phyloP scores from a whole-genome alignment of 805 yeast species.

The Hanseniaspora jakobsenii region DNA sequence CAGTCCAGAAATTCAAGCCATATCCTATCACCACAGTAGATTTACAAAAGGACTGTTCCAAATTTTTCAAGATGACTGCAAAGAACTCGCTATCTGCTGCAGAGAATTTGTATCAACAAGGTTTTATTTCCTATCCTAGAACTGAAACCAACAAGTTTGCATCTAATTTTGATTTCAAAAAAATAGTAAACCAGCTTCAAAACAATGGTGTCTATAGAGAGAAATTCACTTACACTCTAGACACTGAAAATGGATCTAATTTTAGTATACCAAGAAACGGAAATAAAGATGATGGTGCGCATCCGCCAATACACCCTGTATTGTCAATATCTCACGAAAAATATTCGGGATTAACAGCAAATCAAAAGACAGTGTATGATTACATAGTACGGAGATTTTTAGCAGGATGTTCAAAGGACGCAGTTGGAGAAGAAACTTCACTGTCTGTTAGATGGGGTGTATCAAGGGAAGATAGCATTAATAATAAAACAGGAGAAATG shows the following conservation, averaged over 20 bases:
- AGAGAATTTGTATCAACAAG: conserved; percentile 72
- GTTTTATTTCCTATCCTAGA: conserved; percentile 88
- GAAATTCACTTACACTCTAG: conserved; percentile 27
- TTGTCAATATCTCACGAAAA: conserved; percentile 25
- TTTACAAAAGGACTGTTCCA: conserved; percentile 74
- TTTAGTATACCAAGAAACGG: conserved; percentile 69
- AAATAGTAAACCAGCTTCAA: conserved; percentile 49
- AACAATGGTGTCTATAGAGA: conserved; percentile 50
- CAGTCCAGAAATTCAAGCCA: conserved; percentile 52
- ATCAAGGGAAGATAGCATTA: not conserved
- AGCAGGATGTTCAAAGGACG: conserved; percentile 88
- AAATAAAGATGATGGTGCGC: conserved; percentile 81
- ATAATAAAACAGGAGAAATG: conserved; percentile 34
- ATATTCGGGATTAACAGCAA: conserved; percentile 21
- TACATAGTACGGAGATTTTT: conserved; percentile 74
- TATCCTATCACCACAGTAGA: conserved; percentile 90
- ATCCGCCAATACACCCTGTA: conserved; percentile 93
- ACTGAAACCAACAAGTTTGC: conserved; percentile 93
- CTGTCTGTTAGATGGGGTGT: conserved; percentile 60
- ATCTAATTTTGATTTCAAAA: conserved; percentile 53
- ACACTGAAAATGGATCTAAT: conserved; percentile 25
- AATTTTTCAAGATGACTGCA: conserved; percentile 62
- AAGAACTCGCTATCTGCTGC: conserved; percentile 68
- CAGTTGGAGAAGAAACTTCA: conserved; percentile 58
- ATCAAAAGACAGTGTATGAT: conserved; percentile 67